Evolutionary conservation across 164 flowering plant genomes (phyloP).

Genomic region (Umbilicus rupestris): DNA sequence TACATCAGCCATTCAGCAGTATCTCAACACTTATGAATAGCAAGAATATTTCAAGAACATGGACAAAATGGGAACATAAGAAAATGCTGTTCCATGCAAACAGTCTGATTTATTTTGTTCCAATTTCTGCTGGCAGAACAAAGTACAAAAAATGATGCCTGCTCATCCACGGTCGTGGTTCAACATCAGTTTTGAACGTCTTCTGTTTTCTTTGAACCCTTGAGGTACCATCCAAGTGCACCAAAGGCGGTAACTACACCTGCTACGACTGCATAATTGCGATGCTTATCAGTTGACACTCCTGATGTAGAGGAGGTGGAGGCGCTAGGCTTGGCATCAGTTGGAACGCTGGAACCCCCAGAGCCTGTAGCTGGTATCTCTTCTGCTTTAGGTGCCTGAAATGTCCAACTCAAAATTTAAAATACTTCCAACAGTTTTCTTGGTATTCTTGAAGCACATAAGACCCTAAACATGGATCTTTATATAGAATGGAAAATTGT

Average conservation of each 20-base stretch:
- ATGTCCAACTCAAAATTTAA: not conserved
- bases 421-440: not conserved
- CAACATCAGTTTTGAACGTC: not conserved
- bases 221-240: constrained; percentile 10
- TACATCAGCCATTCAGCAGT: not conserved
- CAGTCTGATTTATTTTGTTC: not conserved
- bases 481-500: no score
- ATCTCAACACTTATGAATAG: no score
- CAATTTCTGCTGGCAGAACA: not conserved
- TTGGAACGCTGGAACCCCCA: not conserved
- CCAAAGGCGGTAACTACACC: constrained; percentile 8
- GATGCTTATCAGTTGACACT: constrained; percentile 7
- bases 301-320: constrained; percentile 5
- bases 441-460: not conserved
- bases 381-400: constrained; percentile 4
- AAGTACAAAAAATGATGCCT: not conserved
- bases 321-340: constrained; percentile 5
- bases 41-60: no score
- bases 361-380: not conserved
- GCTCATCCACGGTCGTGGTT: not conserved
- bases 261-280: constrained; percentile 7
- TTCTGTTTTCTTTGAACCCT: constrained; percentile 7
- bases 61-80: not conserved
- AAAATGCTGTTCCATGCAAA: not conserved
- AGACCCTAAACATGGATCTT: no score